A percentile compares a stretch with the other conserved stretches of the same genome.
phyloP scores from a whole-genome alignment of 306 rosid genomes.

The Quercus agrifolia region DNA sequence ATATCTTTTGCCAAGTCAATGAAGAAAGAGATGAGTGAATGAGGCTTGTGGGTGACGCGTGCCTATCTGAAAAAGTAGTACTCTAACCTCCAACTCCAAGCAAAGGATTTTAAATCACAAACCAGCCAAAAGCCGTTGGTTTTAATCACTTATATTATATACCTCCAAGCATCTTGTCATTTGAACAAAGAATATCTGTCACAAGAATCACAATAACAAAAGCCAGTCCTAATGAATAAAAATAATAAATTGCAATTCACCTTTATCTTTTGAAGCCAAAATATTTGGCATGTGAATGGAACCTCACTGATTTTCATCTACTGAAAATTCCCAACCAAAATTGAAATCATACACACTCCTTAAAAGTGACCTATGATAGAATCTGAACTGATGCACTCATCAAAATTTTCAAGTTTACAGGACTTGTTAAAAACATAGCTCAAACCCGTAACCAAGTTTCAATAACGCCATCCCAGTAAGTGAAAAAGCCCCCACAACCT shows the following conservation, averaged over 20 bases:
- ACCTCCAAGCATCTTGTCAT: neutral
- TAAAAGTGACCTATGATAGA: neutral
- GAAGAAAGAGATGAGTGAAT: no score
- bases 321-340: neutral
- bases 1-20: no score
- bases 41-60: no score
- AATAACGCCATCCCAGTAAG: neutral
- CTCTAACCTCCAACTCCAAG: neutral
- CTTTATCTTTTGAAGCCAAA: neutral
- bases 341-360: neutral
- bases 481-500: neutral
- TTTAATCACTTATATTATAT: neutral
- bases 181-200: neutral
- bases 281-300: neutral
- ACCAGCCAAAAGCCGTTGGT: neutral
- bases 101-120: neutral
- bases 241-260: neutral
- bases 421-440: neutral
- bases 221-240: neutral
- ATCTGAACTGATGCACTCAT: neutral
- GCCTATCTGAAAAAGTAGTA: no score
- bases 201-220: neutral
- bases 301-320: neutral
- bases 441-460: neutral
- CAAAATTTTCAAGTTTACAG: conserved; percentile 14